Conservation (phyloP, 192 early-diverging fungal species). For the Coemansia sp. region DNA sequence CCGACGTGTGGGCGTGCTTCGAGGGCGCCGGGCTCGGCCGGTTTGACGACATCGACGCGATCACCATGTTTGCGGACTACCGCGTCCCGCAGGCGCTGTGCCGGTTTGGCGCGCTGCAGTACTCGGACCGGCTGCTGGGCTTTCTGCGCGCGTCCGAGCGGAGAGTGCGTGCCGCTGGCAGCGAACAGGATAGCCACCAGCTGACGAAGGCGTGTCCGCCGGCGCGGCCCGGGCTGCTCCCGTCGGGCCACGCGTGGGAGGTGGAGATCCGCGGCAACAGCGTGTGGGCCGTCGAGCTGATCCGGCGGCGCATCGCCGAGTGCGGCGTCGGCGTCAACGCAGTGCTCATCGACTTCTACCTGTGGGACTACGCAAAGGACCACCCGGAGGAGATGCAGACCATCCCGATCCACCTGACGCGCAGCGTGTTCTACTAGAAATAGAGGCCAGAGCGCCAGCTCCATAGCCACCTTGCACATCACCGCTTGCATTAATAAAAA, state of each 20-base stretch:
- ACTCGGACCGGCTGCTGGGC: slow-evolving; percentile 60
- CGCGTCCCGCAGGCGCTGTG: slow-evolving; percentile 74
- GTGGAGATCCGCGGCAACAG: slow-evolving; percentile 81
- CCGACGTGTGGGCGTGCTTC: slow-evolving; percentile 87
- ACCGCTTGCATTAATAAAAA: background rate
- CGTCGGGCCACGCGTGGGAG: slow-evolving; percentile 65
- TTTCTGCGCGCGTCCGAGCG: slow-evolving; percentile 42
- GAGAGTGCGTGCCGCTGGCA: slow-evolving; percentile 1
- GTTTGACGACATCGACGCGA: slow-evolving; percentile 73
- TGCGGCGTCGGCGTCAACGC: slow-evolving; percentile 59
- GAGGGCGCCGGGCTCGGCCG: slow-evolving; percentile 62
- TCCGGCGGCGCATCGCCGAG: slow-evolving; percentile 26
- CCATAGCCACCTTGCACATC: no score
- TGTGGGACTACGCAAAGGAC: slow-evolving; percentile 85
- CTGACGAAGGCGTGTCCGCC: slow-evolving; percentile 2
- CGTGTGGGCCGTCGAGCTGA: slow-evolving; percentile 77
- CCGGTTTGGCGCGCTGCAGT: slow-evolving; percentile 68
- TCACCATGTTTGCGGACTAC: slow-evolving; percentile 94
- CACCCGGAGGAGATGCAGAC: slow-evolving; percentile 57
- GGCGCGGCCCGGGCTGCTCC: slow-evolving; percentile 32
- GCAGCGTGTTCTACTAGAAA: slow-evolving; percentile 63
- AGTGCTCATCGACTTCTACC: slow-evolving; percentile 83
- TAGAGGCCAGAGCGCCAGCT: no score
- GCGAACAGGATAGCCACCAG: background rate
- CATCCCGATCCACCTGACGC: slow-evolving; percentile 66